These are phyloP conservation scores for Lomentospora prolificans DNA, from an alignment of 2,329 filamentous ascomycete species.

Conservation along the genomic window DNA sequence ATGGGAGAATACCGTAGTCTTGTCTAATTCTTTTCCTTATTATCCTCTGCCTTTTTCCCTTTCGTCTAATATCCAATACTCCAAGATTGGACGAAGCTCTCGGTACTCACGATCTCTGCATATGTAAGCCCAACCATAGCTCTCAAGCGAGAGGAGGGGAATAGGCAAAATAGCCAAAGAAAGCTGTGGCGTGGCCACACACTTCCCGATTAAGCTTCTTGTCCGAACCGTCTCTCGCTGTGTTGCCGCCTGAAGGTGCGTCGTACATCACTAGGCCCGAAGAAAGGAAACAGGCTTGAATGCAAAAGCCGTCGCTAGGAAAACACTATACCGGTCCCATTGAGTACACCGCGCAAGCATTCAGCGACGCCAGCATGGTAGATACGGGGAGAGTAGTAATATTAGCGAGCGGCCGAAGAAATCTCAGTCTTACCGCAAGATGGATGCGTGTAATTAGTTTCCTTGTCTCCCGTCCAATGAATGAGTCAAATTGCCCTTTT, in stretches of 20 bases:
- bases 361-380: not conserved
- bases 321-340: too few species aligned
- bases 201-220: not conserved
- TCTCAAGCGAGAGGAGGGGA: not conserved
- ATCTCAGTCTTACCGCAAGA: not conserved
- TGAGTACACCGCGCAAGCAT: not conserved
- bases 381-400: not conserved
- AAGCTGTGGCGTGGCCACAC: not conserved
- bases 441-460: not conserved
- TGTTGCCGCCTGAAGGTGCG: not conserved
- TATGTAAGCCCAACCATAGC: not conserved
- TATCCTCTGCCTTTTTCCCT: not conserved
- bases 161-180: not conserved
- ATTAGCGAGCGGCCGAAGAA: not conserved
- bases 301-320: too few species aligned
- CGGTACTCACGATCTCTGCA: not conserved
- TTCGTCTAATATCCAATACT: not conserved
- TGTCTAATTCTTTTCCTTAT: not conserved
- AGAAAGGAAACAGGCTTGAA: too few species aligned
- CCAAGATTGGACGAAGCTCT: conserved; percentile 1
- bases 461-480: not conserved
- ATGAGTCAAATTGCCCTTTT: too few species aligned
- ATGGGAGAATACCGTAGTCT: not conserved
- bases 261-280: not conserved
- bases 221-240: not conserved